Evolutionary conservation across 2,329 filamentous ascomycete genomes (phyloP).

Genomic region (Cladosporium sp.): DNA sequence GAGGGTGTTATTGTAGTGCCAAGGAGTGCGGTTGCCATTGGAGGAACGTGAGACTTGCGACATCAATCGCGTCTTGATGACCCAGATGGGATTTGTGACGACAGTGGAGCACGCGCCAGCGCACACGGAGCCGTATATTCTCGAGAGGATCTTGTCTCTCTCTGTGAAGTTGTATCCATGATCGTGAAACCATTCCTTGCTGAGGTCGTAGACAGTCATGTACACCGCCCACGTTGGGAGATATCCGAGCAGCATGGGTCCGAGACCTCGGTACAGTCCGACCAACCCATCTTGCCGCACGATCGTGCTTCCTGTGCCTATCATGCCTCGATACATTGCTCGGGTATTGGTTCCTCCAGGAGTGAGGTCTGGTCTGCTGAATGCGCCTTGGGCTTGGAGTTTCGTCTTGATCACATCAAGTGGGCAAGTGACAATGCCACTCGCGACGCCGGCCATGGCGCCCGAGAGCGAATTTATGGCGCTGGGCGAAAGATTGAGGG

Average conservation of each 20-base stretch:
- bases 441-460: constrained; percentile 84
- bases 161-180: constrained; percentile 34
- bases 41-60: constrained; percentile 69
- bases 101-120: constrained; percentile 91
- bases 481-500: constrained; percentile 48
- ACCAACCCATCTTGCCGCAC: constrained; percentile 83
- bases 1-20: constrained; percentile 85
- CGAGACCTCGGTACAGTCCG: constrained; percentile 89
- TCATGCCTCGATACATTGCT: constrained; percentile 73
- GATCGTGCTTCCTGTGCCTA: constrained; percentile 82
- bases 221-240: constrained; percentile 98
- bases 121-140: constrained; percentile 83
- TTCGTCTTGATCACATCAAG: constrained; percentile 99
- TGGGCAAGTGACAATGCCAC: constrained; percentile 91
- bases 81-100: constrained; percentile 97
- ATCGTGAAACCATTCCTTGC: constrained; percentile 68
- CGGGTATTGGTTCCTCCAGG: constrained; percentile 38
- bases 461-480: constrained; percentile 79
- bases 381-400: constrained; percentile 89
- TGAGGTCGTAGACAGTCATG: constrained; percentile 92
- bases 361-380: constrained; percentile 43
- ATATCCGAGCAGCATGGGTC: constrained; percentile 93
- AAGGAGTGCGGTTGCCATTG: constrained; percentile 61
- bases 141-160: constrained; percentile 69
- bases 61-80: constrained; percentile 98